Evolutionary conservation across 352 stramenopile species (phyloP), one percentile per base, ranked within the genome.

Genomic region (Pythium myriotylum): DNA sequence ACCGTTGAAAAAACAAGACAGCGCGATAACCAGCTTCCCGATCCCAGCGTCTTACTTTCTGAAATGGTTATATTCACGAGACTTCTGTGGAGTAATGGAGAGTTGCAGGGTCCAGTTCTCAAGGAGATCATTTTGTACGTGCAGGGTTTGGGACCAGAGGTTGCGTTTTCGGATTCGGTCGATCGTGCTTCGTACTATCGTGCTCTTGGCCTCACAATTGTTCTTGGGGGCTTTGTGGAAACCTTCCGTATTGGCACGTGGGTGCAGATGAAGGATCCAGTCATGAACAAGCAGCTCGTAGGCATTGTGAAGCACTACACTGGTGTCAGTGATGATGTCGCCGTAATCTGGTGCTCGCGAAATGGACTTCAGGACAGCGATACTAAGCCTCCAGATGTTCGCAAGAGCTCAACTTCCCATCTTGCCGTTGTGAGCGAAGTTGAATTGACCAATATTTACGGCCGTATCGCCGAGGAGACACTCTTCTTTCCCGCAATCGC

Each of bases 401-500:
- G 35, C 14, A 27, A 43, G 9, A 26, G 27, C 13, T 33, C 54
- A 4, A 22, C 22, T 6, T 19, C 27, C 8, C 46, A 54, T 16
- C n/a, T 68, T 1, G 10, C 54, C 16, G 23, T 45, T 10, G 41
- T 59, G 9, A 22, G 16, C 0, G 54, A 54, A 23, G 27, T 69
- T 16, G 32, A 50, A 8, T 7, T 69, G 9, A 17, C 40, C 2
- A 35, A 19, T 4, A 7, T 69, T 5, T 37, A 54, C 16, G 32
- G 20, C 4, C 37, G 45, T 17, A 33, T 65, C 3, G 49, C 50
- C 12, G 24, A 32, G 2, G 20, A 27, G 16, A 32, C 51, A 0
- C 48, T 37, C 0, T 70, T 70, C 23, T 70, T 65, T 26, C 39
- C 63, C 8, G 55, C 56, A 10, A 61, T 65, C 27, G 63, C 63